Evolutionary conservation across 164 flowering plant species (phyloP).

Genomic region (Magnolia officinalis): DNA sequence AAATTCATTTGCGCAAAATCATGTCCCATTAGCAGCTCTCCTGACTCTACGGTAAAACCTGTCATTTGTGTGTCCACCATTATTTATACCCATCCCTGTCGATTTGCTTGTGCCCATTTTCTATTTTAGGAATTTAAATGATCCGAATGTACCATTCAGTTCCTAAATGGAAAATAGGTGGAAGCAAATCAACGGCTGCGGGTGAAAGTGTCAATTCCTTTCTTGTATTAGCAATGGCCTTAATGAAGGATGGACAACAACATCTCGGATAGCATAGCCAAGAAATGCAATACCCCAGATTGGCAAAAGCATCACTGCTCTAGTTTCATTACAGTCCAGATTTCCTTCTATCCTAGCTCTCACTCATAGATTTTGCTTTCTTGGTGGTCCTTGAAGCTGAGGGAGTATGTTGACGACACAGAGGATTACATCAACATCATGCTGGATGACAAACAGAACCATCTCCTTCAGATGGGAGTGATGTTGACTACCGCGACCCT

Average conservation of each 20-base stretch:
- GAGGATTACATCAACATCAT: slow-evolving; percentile 98
- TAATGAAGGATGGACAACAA: too few species aligned
- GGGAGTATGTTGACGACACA: slow-evolving; percentile 96
- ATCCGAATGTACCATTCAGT: too few species aligned
- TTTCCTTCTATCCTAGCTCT: background rate
- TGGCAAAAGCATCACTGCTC: background rate
- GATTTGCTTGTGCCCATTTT: background rate
- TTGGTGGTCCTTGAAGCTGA: slow-evolving; percentile 43
- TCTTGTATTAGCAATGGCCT: too few species aligned
- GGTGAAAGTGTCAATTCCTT: too few species aligned
- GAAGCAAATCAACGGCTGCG: too few species aligned
- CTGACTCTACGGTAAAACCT: too few species aligned
- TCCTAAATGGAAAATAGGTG: too few species aligned
- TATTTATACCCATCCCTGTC: background rate
- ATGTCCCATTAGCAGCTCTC: background rate
- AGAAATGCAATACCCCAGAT: background rate
- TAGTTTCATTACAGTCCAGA: background rate
- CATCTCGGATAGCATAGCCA: background rate
- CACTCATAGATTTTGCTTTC: slow-evolving; percentile 5
- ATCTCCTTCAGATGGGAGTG: slow-evolving; percentile 93
- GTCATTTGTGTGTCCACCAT: too few species aligned
- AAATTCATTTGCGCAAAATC: background rate
- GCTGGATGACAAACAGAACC: slow-evolving; percentile 98
- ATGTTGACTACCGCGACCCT: slow-evolving; percentile 90
- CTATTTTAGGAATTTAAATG: too few species aligned